These are phyloP conservation scores for Arachis hypogaea DNA, from an alignment of 306 rosid species.

Conservation along the genomic window DNA sequence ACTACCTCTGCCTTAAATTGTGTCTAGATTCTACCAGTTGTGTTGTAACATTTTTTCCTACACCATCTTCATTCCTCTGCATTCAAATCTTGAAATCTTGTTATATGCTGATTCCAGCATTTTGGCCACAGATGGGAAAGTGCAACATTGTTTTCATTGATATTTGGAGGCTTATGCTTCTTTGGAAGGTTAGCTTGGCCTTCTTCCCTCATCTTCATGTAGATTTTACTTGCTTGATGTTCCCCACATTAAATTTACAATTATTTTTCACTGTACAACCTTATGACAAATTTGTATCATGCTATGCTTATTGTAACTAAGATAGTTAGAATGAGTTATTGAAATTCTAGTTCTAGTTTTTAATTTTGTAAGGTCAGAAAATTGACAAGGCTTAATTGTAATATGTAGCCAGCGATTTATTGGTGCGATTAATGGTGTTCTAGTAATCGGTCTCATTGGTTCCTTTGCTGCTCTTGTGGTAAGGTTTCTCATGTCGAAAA, in stretches of 20 bases:
- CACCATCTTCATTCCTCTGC: slow-evolving; percentile 13
- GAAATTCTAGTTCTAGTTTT: neutral
- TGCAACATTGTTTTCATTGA: slow-evolving; percentile 73
- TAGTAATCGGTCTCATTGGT: slow-evolving; percentile 62
- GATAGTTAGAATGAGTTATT: neutral
- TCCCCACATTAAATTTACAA: neutral
- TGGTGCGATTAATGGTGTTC: slow-evolving; percentile 74
- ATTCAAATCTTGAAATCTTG: slow-evolving; percentile 37
- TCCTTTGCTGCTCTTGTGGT: slow-evolving; percentile 82
- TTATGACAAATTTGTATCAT: neutral
- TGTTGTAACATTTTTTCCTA: slow-evolving; percentile 2
- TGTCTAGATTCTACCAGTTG: slow-evolving; percentile 17
- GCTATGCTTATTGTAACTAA: neutral
- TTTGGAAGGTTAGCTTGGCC: slow-evolving; percentile 66
- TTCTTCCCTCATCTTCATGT: slow-evolving; percentile 24
- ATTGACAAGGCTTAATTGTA: slow-evolving; percentile 35
- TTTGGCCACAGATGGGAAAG: slow-evolving; percentile 83
- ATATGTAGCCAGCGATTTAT: slow-evolving; percentile 73
- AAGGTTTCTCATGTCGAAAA: slow-evolving; percentile 40
- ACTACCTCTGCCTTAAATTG: slow-evolving; percentile 26
- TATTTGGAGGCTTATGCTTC: slow-evolving; percentile 76
- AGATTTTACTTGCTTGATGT: neutral
- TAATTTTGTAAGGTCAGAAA: neutral
- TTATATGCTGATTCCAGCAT: slow-evolving; percentile 55
- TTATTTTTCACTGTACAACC: neutral